Conservation (phyloP, 768 basidiomycete genomes). For the Sarcomyxa edulis region DNA sequence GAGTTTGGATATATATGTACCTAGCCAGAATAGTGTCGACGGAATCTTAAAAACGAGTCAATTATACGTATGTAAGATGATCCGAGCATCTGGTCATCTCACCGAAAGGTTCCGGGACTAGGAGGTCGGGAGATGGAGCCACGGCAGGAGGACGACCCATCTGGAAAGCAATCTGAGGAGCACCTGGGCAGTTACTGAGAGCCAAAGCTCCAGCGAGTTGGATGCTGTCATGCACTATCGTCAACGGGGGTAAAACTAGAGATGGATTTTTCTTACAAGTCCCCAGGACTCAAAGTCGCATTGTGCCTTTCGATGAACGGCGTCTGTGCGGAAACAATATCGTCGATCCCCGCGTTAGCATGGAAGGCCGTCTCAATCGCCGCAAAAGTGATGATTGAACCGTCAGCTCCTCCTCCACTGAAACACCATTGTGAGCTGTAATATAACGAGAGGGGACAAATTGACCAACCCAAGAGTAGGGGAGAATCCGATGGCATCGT, state of each 20-base stretch:
- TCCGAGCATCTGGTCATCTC: too few species aligned
- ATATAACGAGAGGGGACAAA: too few species aligned
- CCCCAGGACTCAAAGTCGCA: conserved; percentile 33
- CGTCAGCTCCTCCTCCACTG: conserved; percentile 44
- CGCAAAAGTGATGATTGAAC: conserved; percentile 42
- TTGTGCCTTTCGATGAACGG: conserved; percentile 29
- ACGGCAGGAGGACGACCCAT: conserved; percentile 29
- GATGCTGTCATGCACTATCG: conserved; percentile 23
- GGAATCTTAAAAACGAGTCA: not conserved
- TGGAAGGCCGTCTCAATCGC: conserved; percentile 35
- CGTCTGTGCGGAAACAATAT: conserved; percentile 29
- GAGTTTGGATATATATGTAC: too few species aligned
- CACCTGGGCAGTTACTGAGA: conserved; percentile 36
- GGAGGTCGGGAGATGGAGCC: conserved; percentile 22
- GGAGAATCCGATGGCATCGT: conserved; percentile 42
- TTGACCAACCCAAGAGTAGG: too few species aligned
- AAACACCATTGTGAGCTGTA: too few species aligned
- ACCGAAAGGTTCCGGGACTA: conserved; percentile 25
- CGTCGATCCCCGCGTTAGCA: conserved; percentile 39
- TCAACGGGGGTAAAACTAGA: not conserved
- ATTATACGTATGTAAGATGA: too few species aligned
- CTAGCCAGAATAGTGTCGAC: conserved; percentile 7
- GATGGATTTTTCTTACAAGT: conserved; percentile 30
- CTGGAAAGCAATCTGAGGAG: conserved; percentile 36
- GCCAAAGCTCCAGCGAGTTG: conserved; percentile 43